Base-by-base conservation (phyloP, 495 filamentous ascomycete genomes). In the Neurospora sp. region DNA sequence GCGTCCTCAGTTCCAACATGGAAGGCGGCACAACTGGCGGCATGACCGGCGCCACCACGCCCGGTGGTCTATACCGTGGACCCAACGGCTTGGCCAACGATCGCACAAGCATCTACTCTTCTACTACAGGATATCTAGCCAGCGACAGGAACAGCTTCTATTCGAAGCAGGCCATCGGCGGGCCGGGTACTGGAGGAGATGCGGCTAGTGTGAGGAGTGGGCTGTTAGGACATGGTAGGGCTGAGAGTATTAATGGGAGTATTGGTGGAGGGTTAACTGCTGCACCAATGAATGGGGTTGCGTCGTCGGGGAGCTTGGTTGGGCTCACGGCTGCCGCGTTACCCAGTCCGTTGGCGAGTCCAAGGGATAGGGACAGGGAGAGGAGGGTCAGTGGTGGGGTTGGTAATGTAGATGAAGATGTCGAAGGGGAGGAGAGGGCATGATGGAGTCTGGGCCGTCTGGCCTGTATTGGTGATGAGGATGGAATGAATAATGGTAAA, bases 141-240 rank as follows among this genome's bases (percentile, higher is more conserved):
- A 92, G 92, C 70, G 94, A 97, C 77, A 85, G 94, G 39, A 92
- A 91, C 76, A 96, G 93, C 81, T 89, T 92, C 74, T 93, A 97
- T 77, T 87, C 92, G 10, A 93, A 93, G 79, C 90, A 90, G 80
- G 85, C 80, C 69, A 71, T 85, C 59, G 72, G 53, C 42, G 75
- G 82, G 14, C 87, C 85, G 18, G 91, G 93, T 91, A 86, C 87
- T 4, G 75, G 82, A 4, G 89, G 87, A n/a, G 94, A 96, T 75
- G 91, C 88, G 0, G 88, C 89, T 1, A 97, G 94, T 76, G 85
- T 96, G 14, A 86, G 92, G 39, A 97, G 94, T 75, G 93, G 90
- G 1, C 78, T 91, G 5, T 78, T 93, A 14, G 92, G 92, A 0
- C 94, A 97, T 78, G 87, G 87, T 3, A 86, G 93, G 69, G 91